These are phyloP conservation scores for Aspergillus sojae DNA, from an alignment of 2,329 filamentous ascomycete species.

Conservation along the genomic window DNA sequence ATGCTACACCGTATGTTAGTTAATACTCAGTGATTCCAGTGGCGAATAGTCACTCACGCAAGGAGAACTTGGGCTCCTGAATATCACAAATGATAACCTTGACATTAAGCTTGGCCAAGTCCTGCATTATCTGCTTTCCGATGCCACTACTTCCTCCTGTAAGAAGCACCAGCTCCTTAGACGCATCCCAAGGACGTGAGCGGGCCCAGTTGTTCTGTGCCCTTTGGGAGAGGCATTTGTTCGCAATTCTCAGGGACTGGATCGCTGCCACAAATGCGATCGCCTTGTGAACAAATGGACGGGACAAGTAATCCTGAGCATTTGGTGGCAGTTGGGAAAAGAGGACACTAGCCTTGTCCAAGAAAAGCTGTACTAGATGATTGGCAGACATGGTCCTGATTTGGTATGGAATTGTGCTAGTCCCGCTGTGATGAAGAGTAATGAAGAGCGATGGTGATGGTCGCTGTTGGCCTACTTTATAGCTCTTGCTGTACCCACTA, in stretches of 20 bases:
- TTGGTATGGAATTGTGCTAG: not conserved
- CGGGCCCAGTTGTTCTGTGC: conserved; percentile 4
- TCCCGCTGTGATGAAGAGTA: not conserved
- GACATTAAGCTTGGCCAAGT: conserved; percentile 13
- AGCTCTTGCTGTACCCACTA: not conserved
- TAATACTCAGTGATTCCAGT: not conserved
- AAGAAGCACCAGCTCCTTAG: conserved; percentile 21
- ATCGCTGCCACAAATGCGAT: not conserved
- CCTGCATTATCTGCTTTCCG: conserved; percentile 23
- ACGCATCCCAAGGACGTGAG: conserved; percentile 12
- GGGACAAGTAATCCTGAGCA: not conserved
- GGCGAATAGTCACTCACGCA: conserved; percentile 24
- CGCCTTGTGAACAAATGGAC: not conserved
- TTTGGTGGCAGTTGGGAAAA: not conserved
- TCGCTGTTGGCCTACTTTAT: not conserved
- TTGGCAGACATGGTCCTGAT: not conserved
- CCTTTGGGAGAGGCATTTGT: not conserved
- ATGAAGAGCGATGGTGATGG: not conserved
- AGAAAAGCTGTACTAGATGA: not conserved
- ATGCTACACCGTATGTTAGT: conserved; percentile 14
- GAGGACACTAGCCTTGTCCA: not conserved
- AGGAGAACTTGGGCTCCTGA: conserved; percentile 31
- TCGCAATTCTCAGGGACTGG: not conserved
- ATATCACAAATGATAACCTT: conserved; percentile 35
- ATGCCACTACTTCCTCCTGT: conserved; percentile 25